Base-by-base conservation (phyloP, 345 rosid species). In the Eutrema heterophyllum region DNA sequence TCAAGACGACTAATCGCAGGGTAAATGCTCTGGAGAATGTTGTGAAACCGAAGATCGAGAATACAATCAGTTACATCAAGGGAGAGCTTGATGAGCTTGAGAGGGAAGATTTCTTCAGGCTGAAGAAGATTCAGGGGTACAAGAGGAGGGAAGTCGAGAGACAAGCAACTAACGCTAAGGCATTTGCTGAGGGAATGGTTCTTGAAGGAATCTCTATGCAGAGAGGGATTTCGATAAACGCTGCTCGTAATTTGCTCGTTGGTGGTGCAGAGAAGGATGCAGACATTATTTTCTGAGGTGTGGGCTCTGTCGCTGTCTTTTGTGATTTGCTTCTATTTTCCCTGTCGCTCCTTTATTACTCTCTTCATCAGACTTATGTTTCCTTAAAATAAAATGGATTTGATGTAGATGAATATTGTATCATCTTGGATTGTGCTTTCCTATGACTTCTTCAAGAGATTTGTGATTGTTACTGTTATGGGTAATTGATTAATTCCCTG, bases 81-180 rank as follows among this genome's bases (percentile, higher is more conserved):
- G 96, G 87, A 15, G 97, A 93, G 86, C 79, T 93, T 85, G 98
- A 93, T 75, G 96, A 90, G 81, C 93, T 93, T 15, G 97, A 93
- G 76, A 88, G 97, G 57, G 98, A 93, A 33, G 97, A 93, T 77
- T 93, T 93, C 85, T 93, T 90, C 81, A 81, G 96, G 85, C 35
- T 93, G 51, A 93, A 92, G 85, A 93, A 93, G 93, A 90, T 90
- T 52, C 93, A 87, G 62, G 91, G 93, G 27, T 90, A 81, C 69
- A 88, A 90, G 83, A 93, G 81, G 84, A 86, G 98, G 78, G 97
- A 86, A 59, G 79, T 85, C 0, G 93, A 88, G 81, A 72, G 77
- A 75, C 89, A 88, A 46, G 73, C 70, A 2, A 84, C 81, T 4
- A 40, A 85, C 27, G 78, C 94, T 40, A 83, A 39, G 84, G 78